phyloP scores from a whole-genome alignment of 306 rosid species.

The Medicago arabica region DNA sequence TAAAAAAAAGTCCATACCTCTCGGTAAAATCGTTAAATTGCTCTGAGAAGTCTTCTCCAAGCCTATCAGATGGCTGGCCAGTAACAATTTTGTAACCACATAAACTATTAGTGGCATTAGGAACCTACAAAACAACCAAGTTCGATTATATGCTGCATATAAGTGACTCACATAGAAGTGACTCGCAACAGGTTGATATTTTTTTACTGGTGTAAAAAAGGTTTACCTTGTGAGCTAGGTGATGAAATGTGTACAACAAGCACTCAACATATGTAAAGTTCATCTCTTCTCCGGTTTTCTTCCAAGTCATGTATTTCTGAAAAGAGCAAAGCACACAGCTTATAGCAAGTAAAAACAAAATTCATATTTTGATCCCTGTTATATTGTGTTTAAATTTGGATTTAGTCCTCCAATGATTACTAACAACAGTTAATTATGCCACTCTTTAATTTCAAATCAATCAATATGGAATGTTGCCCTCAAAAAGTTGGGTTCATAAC shows the following conservation, averaged over 20 bases:
- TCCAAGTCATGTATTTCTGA: slow-evolving; percentile 90
- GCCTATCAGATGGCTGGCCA: slow-evolving; percentile 98
- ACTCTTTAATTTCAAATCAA: background rate
- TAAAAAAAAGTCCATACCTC: slow-evolving; percentile 57
- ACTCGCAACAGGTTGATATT: slow-evolving; percentile 24
- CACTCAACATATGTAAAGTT: slow-evolving; percentile 95
- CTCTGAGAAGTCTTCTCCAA: slow-evolving; percentile 96
- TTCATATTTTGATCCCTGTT: background rate
- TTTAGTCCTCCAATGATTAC: slow-evolving; percentile 10
- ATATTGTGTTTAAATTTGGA: slow-evolving; percentile 10
- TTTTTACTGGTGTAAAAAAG: slow-evolving; percentile 12
- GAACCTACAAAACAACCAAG: slow-evolving; percentile 65
- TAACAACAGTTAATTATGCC: slow-evolving; percentile 30
- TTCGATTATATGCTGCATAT: slow-evolving; percentile 22
- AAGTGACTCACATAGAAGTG: slow-evolving; percentile 31
- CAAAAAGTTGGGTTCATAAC: slow-evolving; percentile 3
- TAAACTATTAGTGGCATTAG: slow-evolving; percentile 96
- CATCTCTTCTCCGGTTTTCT: slow-evolving; percentile 92
- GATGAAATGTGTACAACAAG: slow-evolving; percentile 91
- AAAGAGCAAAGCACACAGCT: slow-evolving; percentile 36
- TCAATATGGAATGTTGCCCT: background rate
- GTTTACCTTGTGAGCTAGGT: slow-evolving; percentile 90
- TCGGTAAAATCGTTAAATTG: slow-evolving; percentile 76
- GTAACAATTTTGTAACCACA: slow-evolving; percentile 98
- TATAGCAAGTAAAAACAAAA: slow-evolving; percentile 2